Percentiles rank a stretch among this genome's conserved stretches.
Evolutionary conservation across 2,329 filamentous ascomycete genomes (phyloP).

Genomic region (Periconia sp.): DNA sequence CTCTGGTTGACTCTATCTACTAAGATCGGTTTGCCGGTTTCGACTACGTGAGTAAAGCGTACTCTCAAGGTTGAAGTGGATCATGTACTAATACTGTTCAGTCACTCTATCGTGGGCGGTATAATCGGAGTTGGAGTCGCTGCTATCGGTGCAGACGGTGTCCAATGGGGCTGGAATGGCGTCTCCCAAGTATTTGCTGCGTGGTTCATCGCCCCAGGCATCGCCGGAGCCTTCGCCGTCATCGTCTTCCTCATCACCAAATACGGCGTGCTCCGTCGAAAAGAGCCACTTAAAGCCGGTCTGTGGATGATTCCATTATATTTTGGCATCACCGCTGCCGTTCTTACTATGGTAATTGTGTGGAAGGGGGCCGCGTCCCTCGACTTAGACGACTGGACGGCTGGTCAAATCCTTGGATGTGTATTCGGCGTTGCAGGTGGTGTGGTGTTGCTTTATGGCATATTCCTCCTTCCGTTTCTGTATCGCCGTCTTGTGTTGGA

Average conservation of each 20-base stretch:
- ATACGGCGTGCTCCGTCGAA: conserved; percentile 61
- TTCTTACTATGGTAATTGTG: conserved; percentile 56
- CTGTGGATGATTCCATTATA: conserved; percentile 62
- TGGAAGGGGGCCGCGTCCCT: conserved; percentile 52
- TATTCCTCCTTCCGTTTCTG: conserved; percentile 66
- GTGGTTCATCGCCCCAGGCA: conserved; percentile 65
- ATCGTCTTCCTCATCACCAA: conserved; percentile 64
- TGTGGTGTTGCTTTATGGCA: conserved; percentile 55
- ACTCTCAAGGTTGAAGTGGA: background rate
- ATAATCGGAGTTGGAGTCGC: conserved; percentile 54
- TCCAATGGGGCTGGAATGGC: conserved; percentile 64
- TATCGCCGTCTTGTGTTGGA: conserved; percentile 65
- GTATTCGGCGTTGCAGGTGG: conserved; percentile 61
- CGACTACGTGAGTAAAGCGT: conserved; percentile 49
- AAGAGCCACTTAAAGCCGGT: conserved; percentile 60
- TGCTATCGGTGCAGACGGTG: conserved; percentile 59
- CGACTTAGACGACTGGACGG: conserved; percentile 55
- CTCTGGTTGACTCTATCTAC: conserved; percentile 62
- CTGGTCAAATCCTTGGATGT: conserved; percentile 57
- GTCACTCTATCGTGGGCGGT: conserved; percentile 52
- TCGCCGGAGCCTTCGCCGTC: conserved; percentile 61
- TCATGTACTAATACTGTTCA: background rate
- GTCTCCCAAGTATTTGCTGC: conserved; percentile 65
- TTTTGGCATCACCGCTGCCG: conserved; percentile 61
- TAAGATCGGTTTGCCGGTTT: conserved; percentile 59